Base-by-base conservation (phyloP, 768 basidiomycete species). In the Ramaria sp. region DNA sequence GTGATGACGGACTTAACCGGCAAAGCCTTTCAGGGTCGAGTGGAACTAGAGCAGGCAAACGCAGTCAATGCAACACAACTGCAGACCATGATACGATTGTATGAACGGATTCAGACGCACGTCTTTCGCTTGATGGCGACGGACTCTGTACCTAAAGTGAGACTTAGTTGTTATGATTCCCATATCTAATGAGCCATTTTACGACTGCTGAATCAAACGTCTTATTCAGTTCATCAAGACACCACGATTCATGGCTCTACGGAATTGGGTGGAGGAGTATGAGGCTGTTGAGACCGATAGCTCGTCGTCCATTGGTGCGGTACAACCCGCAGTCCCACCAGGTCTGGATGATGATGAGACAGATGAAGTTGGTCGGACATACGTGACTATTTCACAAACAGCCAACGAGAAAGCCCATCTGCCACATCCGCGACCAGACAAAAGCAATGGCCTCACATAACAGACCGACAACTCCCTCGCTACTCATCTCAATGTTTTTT, bases 61-160 rank as follows among this genome's bases (percentile, higher is more conserved):
- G 76, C 85, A 4, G 83, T 98, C 76, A 93, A 95, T 57, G 95
- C 96, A 18, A 97, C 90, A 38, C 95, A 98, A 67, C 72, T 99
- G 42, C 92, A 95, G 70, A 88, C 81, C 42, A 86, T 98, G 78
- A 89, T 99, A 61, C 74, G 80, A 60, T 69, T 97, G 61, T 99
- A 98, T 67, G 94, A 94, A 68, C 82, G 94, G 55, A 99, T 99
- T 53, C 96, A 98, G 70, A 85, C 78, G 20, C 94, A 98, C 63
- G 92, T 98, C 59, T 98, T 98, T 75, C 81, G 95, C 45, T 66
- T 99, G 62, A 95, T 99, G 89, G 93, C 96, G 16, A 95, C 94
- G 54, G 96, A 99, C 68, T 97, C 95, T 6, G 86, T 99, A n/a
- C 96, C 96, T 13, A 95, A 95, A 78, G 89, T 88, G 62, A 27